Base-by-base conservation (phyloP, 164 flowering plant species). In the Nelumbo lutea region DNA sequence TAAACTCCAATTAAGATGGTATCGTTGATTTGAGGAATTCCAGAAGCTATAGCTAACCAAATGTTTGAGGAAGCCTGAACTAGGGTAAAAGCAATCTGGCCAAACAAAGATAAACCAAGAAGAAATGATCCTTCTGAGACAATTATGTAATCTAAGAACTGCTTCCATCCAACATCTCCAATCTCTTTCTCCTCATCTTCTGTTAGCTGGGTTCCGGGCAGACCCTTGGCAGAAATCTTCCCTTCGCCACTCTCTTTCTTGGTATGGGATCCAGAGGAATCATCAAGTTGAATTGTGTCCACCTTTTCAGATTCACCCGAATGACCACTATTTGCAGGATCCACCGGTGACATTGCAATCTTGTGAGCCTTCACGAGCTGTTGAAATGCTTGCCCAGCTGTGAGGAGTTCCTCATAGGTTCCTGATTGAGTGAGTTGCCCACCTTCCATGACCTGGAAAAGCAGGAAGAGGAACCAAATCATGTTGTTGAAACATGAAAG, bases 301-400 rank as follows among this genome's bases (percentile, higher is more conserved):
- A 9, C 8, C 1, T 68, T 73, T 62, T 51, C 15, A 47, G 67
- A 5, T 48, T 65, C 68, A 69, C 10, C 71, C 41, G 48, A 56
- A 47, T 44, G 63, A 72, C 63, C 76, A 64, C 51, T 46, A 10
- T 45, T 61, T 1, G 69, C 61, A 59, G 78, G 57, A 44, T 65
- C 83, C 27, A 82, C 13, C 59, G 52, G 74, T 52, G 84, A 76
- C 68, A 88, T 65, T 72, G 87, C 82, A 63, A 84, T 77, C 68
- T 77, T 84, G 55, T 92, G 96, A 67, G 98, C 96, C 78, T 71
- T 83, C 58, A 89, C 95, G 66, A 92, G 96, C 66, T 79, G 84
- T 67, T 89, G 87, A 75, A 93, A 93, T 62, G 89, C 80, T 43
- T 84, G 85, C 64, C 96, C 93, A 6, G 80, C 75, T 46, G 7